A percentile compares a stretch with the other conserved stretches of the same genome.
phyloP scores from a whole-genome alignment of 129 eudicot species.

The Helichrysum umbraculigerum region DNA sequence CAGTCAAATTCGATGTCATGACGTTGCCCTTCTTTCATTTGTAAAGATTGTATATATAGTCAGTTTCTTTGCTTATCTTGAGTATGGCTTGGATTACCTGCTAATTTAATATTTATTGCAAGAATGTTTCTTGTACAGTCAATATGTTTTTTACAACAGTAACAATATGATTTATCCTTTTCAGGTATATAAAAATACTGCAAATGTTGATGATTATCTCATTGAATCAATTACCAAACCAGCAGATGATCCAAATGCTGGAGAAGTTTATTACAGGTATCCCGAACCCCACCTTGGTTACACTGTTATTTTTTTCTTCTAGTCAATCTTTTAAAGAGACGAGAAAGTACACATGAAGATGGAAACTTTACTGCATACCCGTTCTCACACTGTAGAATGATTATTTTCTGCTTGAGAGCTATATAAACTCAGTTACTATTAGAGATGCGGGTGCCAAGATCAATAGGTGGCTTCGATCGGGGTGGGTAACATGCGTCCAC shows the following conservation, averaged over 20 bases:
- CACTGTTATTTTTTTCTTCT: background rate
- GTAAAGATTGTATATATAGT: background rate
- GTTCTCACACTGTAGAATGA: background rate
- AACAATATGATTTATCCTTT: background rate
- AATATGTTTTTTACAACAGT: background rate
- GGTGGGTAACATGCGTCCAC: no score
- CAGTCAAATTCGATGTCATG: no score
- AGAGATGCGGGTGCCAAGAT: background rate
- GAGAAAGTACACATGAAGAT: background rate
- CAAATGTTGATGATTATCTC: conserved; percentile 95
- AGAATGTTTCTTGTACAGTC: background rate
- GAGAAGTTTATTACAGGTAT: conserved; percentile 97
- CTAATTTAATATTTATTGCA: conserved; percentile 1
- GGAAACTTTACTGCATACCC: background rate
- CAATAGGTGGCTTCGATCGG: background rate
- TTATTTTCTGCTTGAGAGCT: background rate
- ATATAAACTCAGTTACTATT: background rate
- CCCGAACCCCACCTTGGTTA: background rate
- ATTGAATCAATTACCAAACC: conserved; percentile 81
- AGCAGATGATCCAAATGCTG: conserved; percentile 93
- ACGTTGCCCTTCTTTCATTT: no score
- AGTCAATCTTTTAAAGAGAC: background rate
- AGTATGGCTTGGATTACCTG: background rate
- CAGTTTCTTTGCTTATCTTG: background rate
- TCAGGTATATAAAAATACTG: conserved; percentile 79